Evolutionary conservation across 2,329 filamentous ascomycete species (phyloP), one percentile per base, ranked within the genome.

Genomic region (Cercospora canescens): DNA sequence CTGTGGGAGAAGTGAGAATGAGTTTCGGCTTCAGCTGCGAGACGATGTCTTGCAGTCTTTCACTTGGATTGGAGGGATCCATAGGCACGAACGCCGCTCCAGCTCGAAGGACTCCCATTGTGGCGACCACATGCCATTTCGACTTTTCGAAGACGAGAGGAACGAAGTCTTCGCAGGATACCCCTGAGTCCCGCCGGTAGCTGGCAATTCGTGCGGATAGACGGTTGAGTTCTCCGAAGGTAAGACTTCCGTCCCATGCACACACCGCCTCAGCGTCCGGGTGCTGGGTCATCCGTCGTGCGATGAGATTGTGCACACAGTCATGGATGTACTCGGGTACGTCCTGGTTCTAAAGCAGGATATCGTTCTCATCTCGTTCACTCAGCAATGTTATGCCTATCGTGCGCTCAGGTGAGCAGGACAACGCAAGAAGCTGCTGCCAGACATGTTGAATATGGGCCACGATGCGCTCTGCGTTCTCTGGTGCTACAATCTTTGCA

Each of bases 51-150:
- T 18, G 39, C 3, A 21, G 39, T 18, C 39, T 41, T 18, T 41
- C 39, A 9, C n/a, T 41, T 45, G 56, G 56, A 16, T 39, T 39
- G 5, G n/a, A 28, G 2, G 56, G 37, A 30, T 59, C 56, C 18
- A 59, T n/a, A 6, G 56, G 56, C 11, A 35, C 37, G 11, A 35
- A 59, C 11, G 72, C 69, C 3, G 67, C 72, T 37, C 75, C 75
- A 21, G 72, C 73, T 67, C 77, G 77, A 67, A 77, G 73, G 9
- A 66, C 59, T 28, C 67, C 74, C 56, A 72, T 65, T 54, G 74
- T 70, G 30, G 68, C 73, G 45, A 76, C 67, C 1, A 41, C 39
- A 41, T 41, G 39, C 39, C 39, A 41, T 11, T 41, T 41, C 1
- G 39, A 41, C 8, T 41, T 41, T 18, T 41, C 39, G 39, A 41